Base-by-base conservation (phyloP, 2,329 filamentous ascomycete genomes). In the Zymoseptoria passerinii region DNA sequence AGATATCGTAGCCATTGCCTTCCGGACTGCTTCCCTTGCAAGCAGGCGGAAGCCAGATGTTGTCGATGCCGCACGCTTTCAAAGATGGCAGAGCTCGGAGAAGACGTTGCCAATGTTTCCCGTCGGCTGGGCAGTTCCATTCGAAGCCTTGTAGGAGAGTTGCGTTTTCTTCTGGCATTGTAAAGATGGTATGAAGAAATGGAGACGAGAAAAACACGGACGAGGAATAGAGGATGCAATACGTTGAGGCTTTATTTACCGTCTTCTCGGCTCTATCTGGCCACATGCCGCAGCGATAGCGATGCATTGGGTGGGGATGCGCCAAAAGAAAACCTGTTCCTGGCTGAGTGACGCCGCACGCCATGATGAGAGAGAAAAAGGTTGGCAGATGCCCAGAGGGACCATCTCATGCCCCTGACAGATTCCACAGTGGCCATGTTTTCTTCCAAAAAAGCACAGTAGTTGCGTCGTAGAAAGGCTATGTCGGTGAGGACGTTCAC, bases 71-170 rank as follows among this genome's bases (percentile, higher is more conserved):
- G 52, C 83, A 79, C 1, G 77, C 75, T 65, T 83, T 81, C 1
- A 88, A 75, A 2, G 75, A 73, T 0, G 81, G 78, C 1, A 87
- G 67, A 6, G 77, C 76, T 18, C 75, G 72, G 13, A 74, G 72
- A 1, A 88, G 78, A 8, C 84, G 81, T 40, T 76, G 73, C 81
- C 83, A 89, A 71, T 89, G 85, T 52, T 77, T 76, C 48, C 81
- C 75, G 63, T 88, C 83, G 18, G 80, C 78, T 1, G 85, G 85
- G 5, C 83, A 76, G 65, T 88, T 84, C 86, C 86, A 89, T 72
- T 89, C 86, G 67, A 87, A 89, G 9, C 77, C 84, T 70, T 88
- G 84, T 58, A 88, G 79, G 72, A 89, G 82, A 55, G 82, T 81
- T 48, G 64, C 63, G 57, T 70, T 70, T n/a, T 44, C 65, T n/a